Conservation (phyloP, 2,329 filamentous ascomycete species). For the Exophiala lecanii-corni region DNA sequence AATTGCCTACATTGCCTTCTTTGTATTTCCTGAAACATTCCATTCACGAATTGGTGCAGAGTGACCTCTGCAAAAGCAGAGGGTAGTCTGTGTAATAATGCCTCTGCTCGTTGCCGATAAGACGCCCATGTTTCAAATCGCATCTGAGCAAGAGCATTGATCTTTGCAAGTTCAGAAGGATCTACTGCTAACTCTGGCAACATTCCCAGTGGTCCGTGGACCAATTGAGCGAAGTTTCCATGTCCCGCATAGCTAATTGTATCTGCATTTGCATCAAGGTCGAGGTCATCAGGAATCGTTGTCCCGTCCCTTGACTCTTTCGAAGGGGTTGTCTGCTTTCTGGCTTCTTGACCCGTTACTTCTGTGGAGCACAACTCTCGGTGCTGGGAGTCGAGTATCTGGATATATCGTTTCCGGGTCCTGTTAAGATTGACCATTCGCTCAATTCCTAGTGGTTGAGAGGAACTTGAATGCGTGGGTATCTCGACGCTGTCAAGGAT, state of each 20-base stretch:
- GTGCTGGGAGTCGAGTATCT: too few relatives aligned
- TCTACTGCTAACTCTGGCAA: constrained; percentile 9
- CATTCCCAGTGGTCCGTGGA: constrained; percentile 9
- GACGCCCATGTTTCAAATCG: constrained; percentile 18
- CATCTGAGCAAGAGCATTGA: constrained; percentile 18
- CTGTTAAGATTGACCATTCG: too few relatives aligned
- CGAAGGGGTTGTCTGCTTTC: neutral
- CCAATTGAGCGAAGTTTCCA: neutral
- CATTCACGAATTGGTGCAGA: constrained; percentile 18
- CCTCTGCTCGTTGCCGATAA: constrained; percentile 14
- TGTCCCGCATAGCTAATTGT: constrained; percentile 19
- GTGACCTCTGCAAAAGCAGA: constrained; percentile 14
- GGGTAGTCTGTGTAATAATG: constrained; percentile 11
- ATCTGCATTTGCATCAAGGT: constrained; percentile 19
- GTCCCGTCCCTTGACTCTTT: neutral
- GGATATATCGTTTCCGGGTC: too few relatives aligned
- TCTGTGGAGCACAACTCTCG: too few relatives aligned
- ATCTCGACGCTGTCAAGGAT: too few relatives aligned
- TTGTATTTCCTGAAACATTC: constrained; percentile 11
- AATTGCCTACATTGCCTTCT: constrained; percentile 20
- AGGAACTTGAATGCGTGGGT: too few relatives aligned
- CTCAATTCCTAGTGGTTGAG: too few relatives aligned
- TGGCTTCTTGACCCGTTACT: too few relatives aligned
- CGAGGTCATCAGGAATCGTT: constrained; percentile 18
- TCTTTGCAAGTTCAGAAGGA: constrained; percentile 10